Base-by-base conservation (phyloP, 768 basidiomycete genomes). In the Kwoniella botswanensis region DNA sequence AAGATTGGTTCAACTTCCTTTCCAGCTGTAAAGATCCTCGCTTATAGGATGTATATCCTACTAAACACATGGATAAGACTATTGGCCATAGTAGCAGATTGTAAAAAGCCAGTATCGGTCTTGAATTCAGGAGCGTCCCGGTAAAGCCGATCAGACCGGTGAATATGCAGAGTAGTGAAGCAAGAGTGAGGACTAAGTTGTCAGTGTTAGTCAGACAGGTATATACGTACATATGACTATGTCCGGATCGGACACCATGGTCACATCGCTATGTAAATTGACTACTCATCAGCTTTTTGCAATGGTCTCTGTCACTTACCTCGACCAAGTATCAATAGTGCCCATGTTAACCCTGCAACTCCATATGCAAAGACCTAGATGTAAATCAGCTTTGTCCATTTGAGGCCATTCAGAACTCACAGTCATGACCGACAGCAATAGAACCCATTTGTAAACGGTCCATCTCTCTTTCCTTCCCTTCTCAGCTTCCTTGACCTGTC, bases 11-110 rank as follows among this genome's bases (percentile, higher is more conserved):
- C 55, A 91, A 85, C 82, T 91, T 91, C 72, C 87, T 85, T 71
- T 90, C 89, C 68, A 92, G 86, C 43, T 89, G 84, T 77, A 90
- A 88, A 0, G 87, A 84, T 59, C 85, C 85, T 44, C 89, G 87
- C 74, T 89, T 88, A 83, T 91, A 91, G 21, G 87, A 84, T n/a
- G 86, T 84, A 77, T 91, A 91, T 41, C 89, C 90, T 67, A 91
- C 85, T 5, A 88, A 85, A 71, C 89, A 86, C 64, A 91, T 77
- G 4, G 88, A 86, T 35, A 87, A 78, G 67, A 91, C 83, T 0
- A 86, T 86, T 2, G 90, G 89, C 88, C 89, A 91, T 60, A 92
- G 86, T 15, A 92, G 86, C 58, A 92, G 82, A 24, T 88, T 85
- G 84, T 92, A 92, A 64, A 89, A 84, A 0, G 90, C 89, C 67